phyloP scores from a whole-genome alignment of 176 grass and related monocot genomes.

The Ampelocalamus luodianensis region DNA sequence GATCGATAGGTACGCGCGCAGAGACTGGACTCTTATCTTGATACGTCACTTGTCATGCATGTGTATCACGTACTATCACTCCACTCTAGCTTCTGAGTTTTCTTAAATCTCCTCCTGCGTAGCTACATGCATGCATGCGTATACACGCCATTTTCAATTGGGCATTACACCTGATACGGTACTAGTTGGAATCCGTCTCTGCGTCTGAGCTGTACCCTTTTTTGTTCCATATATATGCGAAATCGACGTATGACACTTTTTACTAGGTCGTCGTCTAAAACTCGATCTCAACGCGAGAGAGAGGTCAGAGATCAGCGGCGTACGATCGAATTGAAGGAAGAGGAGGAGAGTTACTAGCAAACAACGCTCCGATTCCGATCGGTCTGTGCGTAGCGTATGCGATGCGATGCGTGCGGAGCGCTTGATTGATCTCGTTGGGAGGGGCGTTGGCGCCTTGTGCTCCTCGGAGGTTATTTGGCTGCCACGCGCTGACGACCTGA shows the following conservation, averaged over 20 bases:
- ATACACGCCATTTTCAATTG: background rate
- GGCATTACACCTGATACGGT: background rate
- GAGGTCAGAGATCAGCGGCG: background rate
- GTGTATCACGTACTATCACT: background rate
- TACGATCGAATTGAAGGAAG: background rate
- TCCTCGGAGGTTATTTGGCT: slow-evolving; percentile 39
- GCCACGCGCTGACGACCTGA: slow-evolving; percentile 2
- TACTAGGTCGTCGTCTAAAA: background rate
- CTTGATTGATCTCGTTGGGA: slow-evolving; percentile 1
- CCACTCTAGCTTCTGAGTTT: background rate
- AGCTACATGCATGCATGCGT: background rate
- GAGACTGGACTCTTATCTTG: background rate
- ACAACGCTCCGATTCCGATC: slow-evolving; percentile 42
- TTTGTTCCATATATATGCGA: slow-evolving; percentile 21
- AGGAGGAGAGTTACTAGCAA: background rate
- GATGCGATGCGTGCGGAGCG: background rate
- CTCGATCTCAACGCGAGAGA: background rate
- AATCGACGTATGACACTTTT: slow-evolving; percentile 24
- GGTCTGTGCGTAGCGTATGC: background rate
- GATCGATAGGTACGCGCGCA: background rate
- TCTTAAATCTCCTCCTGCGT: background rate
- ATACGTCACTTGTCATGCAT: background rate
- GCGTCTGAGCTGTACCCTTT: background rate
- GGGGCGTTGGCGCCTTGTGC: slow-evolving; percentile 29
- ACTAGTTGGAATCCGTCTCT: background rate